Percentiles rank a stretch among this genome's conserved stretches.
These are phyloP conservation scores for Taphrina betulina DNA, from an alignment of 1,139 yeast species.

Conservation along the genomic window DNA sequence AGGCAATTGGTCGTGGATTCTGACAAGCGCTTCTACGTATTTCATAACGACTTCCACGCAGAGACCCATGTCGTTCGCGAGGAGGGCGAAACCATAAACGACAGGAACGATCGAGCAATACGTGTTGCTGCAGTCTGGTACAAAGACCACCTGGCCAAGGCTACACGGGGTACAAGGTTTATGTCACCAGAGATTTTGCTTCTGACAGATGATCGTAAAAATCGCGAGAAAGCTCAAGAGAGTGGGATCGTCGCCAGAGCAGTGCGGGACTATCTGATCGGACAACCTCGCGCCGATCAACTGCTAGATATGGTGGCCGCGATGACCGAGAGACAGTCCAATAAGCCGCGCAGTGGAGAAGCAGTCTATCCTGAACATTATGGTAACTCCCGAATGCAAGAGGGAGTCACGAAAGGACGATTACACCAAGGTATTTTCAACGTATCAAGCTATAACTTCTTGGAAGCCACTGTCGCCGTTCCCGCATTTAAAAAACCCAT, in stretches of 20 bases:
- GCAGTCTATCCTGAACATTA: slow-evolving; percentile 74
- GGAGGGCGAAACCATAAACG: slow-evolving; percentile 74
- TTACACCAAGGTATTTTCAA: slow-evolving; percentile 80
- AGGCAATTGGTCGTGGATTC: slow-evolving; percentile 70
- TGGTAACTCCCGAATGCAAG: slow-evolving; percentile 76
- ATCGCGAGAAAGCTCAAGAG: slow-evolving; percentile 56
- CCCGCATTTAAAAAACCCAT: slow-evolving; percentile 79
- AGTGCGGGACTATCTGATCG: slow-evolving; percentile 60
- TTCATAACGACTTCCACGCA: slow-evolving; percentile 86
- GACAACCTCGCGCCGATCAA: slow-evolving; percentile 70
- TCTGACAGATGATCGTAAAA: slow-evolving; percentile 74
- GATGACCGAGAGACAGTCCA: slow-evolving; percentile 44
- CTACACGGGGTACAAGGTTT: slow-evolving; percentile 41
- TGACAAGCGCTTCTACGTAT: slow-evolving; percentile 81
- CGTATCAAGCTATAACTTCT: slow-evolving; percentile 79
- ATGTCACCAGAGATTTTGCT: slow-evolving; percentile 57
- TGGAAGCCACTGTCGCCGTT: slow-evolving; percentile 80
- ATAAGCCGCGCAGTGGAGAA: slow-evolving; percentile 47
- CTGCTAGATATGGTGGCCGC: slow-evolving; percentile 68
- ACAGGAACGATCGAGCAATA: slow-evolving; percentile 88
- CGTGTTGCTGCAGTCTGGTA: slow-evolving; percentile 75
- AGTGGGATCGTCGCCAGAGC: slow-evolving; percentile 49
- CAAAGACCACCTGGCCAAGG: slow-evolving; percentile 56
- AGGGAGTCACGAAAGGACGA: slow-evolving; percentile 85
- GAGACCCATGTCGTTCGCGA: slow-evolving; percentile 66